phyloP scores from a whole-genome alignment of 1,139 yeast genomes.

The Magnusiomyces sp. region DNA sequence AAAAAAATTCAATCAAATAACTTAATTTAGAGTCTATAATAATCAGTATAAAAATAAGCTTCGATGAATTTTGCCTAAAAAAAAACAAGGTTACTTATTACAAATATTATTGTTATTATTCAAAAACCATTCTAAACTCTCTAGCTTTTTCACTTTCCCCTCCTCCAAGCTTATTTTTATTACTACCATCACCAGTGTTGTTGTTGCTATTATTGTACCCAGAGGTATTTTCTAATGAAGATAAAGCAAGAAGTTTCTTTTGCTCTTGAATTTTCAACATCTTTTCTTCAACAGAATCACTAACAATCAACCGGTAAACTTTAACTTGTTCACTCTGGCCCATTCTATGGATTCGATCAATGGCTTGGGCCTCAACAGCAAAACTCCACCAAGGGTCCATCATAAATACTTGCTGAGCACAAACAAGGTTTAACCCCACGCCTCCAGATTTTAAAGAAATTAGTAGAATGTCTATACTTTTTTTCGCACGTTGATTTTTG shows the following conservation, averaged over 20 bases:
- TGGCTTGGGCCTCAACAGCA: slow-evolving; percentile 89
- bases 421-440: slow-evolving; percentile 82
- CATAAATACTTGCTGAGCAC: slow-evolving; percentile 78
- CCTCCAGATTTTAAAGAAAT: slow-evolving; percentile 91
- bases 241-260: slow-evolving; percentile 78
- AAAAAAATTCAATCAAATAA: too few relatives aligned
- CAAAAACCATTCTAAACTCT: too few relatives aligned
- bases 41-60: too few relatives aligned
- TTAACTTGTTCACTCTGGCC: slow-evolving; percentile 73
- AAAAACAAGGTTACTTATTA: too few relatives aligned
- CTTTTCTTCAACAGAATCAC: slow-evolving; percentile 80
- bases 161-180: too few relatives aligned
- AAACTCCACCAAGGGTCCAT: slow-evolving; percentile 99
- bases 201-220: neutral
- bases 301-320: slow-evolving; percentile 73
- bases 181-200: neutral
- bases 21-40: too few relatives aligned
- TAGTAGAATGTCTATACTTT: slow-evolving; percentile 38
- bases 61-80: too few relatives aligned
- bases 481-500: neutral
- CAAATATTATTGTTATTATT: too few relatives aligned
- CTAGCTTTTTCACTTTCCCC: too few relatives aligned
- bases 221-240: slow-evolving; percentile 24
- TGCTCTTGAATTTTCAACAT: slow-evolving; percentile 84
- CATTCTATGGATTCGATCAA: slow-evolving; percentile 86